Conservation (phyloP, 371 early-diverging fungal species). For the Apophysomyces elegans region DNA sequence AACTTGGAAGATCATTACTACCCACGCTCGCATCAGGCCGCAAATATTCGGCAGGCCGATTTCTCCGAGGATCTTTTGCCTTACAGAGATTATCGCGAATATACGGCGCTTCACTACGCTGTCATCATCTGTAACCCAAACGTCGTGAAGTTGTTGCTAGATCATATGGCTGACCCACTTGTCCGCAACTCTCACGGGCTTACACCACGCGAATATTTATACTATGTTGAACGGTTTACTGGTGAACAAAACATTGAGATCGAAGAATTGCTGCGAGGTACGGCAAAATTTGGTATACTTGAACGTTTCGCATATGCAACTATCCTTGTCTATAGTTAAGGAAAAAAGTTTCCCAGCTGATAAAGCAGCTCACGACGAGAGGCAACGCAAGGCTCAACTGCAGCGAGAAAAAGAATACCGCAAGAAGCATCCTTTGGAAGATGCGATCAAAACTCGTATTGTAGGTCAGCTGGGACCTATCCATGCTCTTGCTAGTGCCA, state of each 20-base stretch:
- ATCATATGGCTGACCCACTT: constrained; percentile 63
- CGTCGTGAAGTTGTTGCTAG: constrained; percentile 62
- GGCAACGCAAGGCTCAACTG: constrained; percentile 39
- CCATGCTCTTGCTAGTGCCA: constrained; percentile 62
- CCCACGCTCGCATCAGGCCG: constrained; percentile 52
- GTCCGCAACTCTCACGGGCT: constrained; percentile 47
- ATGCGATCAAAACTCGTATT: constrained; percentile 49
- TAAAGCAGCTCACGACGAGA: constrained; percentile 50
- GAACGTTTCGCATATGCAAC: neutral
- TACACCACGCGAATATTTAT: constrained; percentile 52
- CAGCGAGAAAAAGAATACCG: constrained; percentile 57
- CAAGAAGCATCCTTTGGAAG: constrained; percentile 59
- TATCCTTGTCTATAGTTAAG: constrained; percentile 30
- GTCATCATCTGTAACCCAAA: constrained; percentile 62
- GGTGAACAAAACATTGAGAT: constrained; percentile 51
- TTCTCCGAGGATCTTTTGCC: constrained; percentile 52
- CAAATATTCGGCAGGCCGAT: constrained; percentile 45
- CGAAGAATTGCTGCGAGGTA: constrained; percentile 41
- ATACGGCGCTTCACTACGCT: constrained; percentile 70
- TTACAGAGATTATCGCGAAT: constrained; percentile 54
- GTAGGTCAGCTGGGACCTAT: constrained; percentile 75
- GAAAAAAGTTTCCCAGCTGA: constrained; percentile 41
- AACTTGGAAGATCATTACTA: constrained; percentile 53
- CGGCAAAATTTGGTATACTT: neutral
- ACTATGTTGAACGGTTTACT: constrained; percentile 53